phyloP scores from a whole-genome alignment of 2,329 filamentous ascomycete genomes.

The Neopestalotiopsis sp. region DNA sequence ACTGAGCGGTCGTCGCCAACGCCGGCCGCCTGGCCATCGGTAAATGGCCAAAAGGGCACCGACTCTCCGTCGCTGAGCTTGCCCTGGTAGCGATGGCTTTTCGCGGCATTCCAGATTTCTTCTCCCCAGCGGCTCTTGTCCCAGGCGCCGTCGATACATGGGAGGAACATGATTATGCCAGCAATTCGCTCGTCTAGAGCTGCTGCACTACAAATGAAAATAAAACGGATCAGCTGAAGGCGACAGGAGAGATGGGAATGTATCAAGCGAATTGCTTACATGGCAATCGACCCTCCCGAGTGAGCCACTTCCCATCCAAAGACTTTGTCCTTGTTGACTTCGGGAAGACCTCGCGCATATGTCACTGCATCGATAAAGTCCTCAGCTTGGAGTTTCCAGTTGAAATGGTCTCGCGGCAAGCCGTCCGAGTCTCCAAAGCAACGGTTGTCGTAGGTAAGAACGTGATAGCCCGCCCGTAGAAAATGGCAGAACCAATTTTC shows the following conservation, averaged over 20 bases:
- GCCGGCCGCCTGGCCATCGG: background rate
- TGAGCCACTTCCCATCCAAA: constrained; percentile 7
- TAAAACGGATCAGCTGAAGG: background rate
- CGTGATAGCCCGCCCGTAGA: background rate
- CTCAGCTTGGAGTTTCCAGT: background rate
- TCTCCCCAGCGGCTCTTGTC: constrained; percentile 5
- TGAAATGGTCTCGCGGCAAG: background rate
- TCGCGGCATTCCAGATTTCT: background rate
- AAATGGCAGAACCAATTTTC: background rate
- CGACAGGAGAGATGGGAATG: background rate
- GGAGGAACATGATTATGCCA: background rate
- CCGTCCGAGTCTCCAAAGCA: background rate
- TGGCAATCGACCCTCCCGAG: background rate
- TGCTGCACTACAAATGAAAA: background rate
- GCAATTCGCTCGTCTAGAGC: background rate
- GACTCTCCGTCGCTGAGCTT: background rate
- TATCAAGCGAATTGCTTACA: background rate
- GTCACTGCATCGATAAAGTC: background rate
- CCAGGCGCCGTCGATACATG: constrained; percentile 6
- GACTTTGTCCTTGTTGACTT: background rate
- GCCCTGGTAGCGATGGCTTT: background rate
- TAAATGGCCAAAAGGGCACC: background rate
- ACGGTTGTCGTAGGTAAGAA: constrained; percentile 6
- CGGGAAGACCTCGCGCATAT: background rate
- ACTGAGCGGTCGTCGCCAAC: background rate